These are phyloP conservation scores for Claviceps sp. DNA, from an alignment of 2,329 filamentous ascomycete species.

Conservation along the genomic window DNA sequence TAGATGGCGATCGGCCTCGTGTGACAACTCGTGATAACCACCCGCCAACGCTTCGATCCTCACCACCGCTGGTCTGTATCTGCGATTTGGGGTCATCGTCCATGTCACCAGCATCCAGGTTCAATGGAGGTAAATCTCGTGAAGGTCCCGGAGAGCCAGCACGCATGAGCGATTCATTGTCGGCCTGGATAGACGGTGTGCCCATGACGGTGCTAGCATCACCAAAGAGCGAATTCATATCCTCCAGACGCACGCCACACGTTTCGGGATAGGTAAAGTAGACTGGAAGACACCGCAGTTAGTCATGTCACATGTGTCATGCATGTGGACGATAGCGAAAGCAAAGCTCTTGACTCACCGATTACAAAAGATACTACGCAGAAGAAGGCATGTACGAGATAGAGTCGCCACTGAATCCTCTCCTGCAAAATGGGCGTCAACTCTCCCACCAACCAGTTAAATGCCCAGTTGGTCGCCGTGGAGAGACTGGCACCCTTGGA, in stretches of 20 bases:
- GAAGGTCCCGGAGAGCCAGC: slow-evolving; percentile 59
- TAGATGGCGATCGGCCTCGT: slow-evolving; percentile 24
- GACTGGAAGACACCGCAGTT: slow-evolving; percentile 39
- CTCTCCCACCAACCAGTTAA: slow-evolving; percentile 94
- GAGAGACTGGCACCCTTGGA: slow-evolving; percentile 95
- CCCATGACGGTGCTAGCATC: slow-evolving; percentile 73
- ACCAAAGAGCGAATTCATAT: slow-evolving; percentile 91
- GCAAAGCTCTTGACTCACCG: slow-evolving; percentile 46
- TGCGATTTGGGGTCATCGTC: slow-evolving; percentile 33
- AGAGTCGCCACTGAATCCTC: slow-evolving; percentile 84
- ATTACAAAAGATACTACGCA: slow-evolving; percentile 91
- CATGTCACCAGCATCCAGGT: slow-evolving; percentile 61
- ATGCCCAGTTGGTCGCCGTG: slow-evolving; percentile 94
- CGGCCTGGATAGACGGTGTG: slow-evolving; percentile 60
- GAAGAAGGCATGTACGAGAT: slow-evolving; percentile 92
- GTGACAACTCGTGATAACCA: slow-evolving; percentile 33
- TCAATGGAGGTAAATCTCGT: slow-evolving; percentile 63
- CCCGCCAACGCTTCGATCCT: slow-evolving; percentile 32
- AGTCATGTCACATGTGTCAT: not conserved
- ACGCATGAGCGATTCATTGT: slow-evolving; percentile 71
- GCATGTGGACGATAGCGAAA: not conserved
- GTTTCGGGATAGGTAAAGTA: slow-evolving; percentile 98
- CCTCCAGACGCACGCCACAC: slow-evolving; percentile 84
- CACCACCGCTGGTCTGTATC: slow-evolving; percentile 17
- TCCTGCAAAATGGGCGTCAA: slow-evolving; percentile 90